phyloP scores from a whole-genome alignment of 1,284 basidiomycete genomes.

The Retiboletus flavoniger region DNA sequence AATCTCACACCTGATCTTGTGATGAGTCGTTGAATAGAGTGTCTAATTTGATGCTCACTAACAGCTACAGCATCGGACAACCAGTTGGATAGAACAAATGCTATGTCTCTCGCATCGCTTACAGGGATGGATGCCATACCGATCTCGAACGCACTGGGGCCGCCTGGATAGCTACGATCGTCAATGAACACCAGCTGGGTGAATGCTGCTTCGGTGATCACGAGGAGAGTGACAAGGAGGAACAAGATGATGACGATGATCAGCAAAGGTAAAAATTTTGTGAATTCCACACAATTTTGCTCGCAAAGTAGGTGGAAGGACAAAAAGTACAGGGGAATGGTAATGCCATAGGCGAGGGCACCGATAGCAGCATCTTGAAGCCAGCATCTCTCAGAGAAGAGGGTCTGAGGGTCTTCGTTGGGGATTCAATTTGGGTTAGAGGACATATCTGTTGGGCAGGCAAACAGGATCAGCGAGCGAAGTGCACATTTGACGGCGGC shows the following conservation, averaged over 20 bases:
- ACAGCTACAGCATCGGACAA: slow-evolving; percentile 32
- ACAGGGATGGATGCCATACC: slow-evolving; percentile 17
- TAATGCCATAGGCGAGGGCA: slow-evolving; percentile 11
- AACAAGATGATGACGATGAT: slow-evolving; percentile 27
- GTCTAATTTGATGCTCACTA: neutral
- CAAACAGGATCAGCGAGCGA: neutral
- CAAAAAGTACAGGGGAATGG: slow-evolving; percentile 7
- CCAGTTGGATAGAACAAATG: slow-evolving; percentile 23
- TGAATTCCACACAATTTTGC: slow-evolving; percentile 1
- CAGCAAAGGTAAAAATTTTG: slow-evolving; percentile 3
- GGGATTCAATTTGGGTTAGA: slow-evolving; percentile 18
- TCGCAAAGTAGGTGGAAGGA: slow-evolving; percentile 15
- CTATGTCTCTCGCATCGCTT: slow-evolving; percentile 7
- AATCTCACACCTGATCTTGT: slow-evolving; percentile 30
- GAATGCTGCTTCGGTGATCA: slow-evolving; percentile 16
- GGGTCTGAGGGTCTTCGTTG: slow-evolving; percentile 7
- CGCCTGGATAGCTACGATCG: slow-evolving; percentile 33
- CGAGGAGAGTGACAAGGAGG: slow-evolving; percentile 26
- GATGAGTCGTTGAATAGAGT: neutral
- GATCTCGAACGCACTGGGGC: slow-evolving; percentile 16
- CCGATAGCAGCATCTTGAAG: slow-evolving; percentile 19
- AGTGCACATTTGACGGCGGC: no score
- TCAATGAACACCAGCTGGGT: slow-evolving; percentile 34
- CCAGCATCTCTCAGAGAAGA: slow-evolving; percentile 14
- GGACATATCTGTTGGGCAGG: slow-evolving; percentile 5